Evolutionary conservation across 306 rosid genomes (phyloP), one percentile per base, ranked within the genome.

Genomic region (Senna tora): DNA sequence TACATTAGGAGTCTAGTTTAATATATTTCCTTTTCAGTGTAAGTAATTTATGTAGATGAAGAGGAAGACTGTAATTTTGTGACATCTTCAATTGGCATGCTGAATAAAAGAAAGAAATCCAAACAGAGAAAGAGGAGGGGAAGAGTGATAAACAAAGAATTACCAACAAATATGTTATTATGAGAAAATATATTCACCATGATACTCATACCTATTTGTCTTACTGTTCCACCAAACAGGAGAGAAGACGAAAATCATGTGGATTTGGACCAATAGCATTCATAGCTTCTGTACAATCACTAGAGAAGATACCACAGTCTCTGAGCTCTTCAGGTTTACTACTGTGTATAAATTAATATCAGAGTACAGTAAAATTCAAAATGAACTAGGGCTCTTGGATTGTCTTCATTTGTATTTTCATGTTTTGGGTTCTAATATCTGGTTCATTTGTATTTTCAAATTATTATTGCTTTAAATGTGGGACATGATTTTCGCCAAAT

Each of bases 321-420:
- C 82, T 91, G 83, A 87, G 90, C 84, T 90, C 98, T 72, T 93
- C 98, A 86, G 98, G 96, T 90, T 81, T 82, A 76, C 77, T 43
- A 66, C 59, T 53, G 62, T 50, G 21, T 57, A 57, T 63, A 22
- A 72, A 75, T 32, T 41, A 68, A 39, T 34, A 36, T 52, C 45
- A 13, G 5, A 33, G 53, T 67, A 16, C 22, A 53, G 61, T 60
- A 21, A 53, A 76, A 49, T 52, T 43, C 19, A 14, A 64, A 36
- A 38, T 6, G 67, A 77, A 69, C 67, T 7, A 64, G 42, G 47
- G 17, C 39, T 38, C 21, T 41, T 43, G 33, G 49, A 12, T 43
- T 55, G 46, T 70, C 70, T 16, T 15, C 52, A 39, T 79, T 67
- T 55, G 55, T 64, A 20, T 53, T 67, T 64, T 64, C 55, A 46